Evolutionary conservation across 768 basidiomycete species (phyloP), one percentile per base, ranked within the genome.

Genomic region (Tulasnella sp.): DNA sequence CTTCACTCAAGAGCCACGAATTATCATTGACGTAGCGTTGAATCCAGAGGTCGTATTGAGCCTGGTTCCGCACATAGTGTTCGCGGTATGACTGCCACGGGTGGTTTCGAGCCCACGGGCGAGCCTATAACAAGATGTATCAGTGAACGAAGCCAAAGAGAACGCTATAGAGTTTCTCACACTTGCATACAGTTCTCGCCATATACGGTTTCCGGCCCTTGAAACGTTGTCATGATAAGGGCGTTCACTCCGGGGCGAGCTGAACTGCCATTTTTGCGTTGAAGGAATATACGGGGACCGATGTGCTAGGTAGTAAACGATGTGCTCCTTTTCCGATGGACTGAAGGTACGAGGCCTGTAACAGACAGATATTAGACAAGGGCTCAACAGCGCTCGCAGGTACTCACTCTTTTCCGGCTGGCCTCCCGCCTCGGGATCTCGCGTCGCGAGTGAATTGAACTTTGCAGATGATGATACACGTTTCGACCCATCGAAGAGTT

Each of bases 31-130:
- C 61, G 13, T 67, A 67, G n/a, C 26, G 11, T 67, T 67, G 61
- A 67, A 67, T 67, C 61, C 61, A 67, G 61, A 67, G 6, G 61
- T 67, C 61, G n/a, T 67, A 67, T 29, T 67, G 61, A 10, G 61
- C 61, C 16, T 11, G 61, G 26, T 67, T 67, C 61, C 61, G n/a
- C 5, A 11, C 6, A n/a, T 67, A 67, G 3, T 67, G 61, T 29
- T 29, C 61, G 29, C 61, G 61, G 32, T n/a, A 67, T 29, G n/a
- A 2, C 2, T 32, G 26, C 61, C 61, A 67, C 1, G 61, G n/a
- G 26, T 29, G 61, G 13, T 67, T 67, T 11, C 61, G 23, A 10
- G 61, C 61, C 61, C 61, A 67, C 3, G 61, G 61, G 13, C 61
- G 61, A 67, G 4, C 32, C 61, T 67, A 11, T n/a, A 16, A 13